A percentile compares a stretch with the other conserved stretches of the same genome.
phyloP scores from a whole-genome alignment of 371 early-diverging fungal genomes.

The Mucor saturninus region DNA sequence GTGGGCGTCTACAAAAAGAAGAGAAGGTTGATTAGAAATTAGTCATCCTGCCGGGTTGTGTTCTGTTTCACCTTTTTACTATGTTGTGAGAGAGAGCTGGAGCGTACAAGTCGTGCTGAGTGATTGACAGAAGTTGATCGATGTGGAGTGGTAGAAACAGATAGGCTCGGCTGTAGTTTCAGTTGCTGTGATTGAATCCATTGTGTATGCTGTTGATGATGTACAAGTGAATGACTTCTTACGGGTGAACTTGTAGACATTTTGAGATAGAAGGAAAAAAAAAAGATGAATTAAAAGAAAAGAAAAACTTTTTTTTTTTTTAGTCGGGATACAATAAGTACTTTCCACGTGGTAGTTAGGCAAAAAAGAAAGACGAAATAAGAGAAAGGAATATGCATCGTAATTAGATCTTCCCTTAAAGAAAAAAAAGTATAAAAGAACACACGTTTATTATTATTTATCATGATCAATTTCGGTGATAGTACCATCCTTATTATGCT shows the following conservation, averaged over 20 bases:
- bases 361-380: no score
- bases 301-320: conserved; percentile 3
- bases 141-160: conserved; percentile 3
- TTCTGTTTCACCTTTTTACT: conserved; percentile 6
- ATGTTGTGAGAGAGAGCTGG: conserved; percentile 16
- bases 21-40: neutral
- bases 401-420: no score
- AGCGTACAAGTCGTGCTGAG: conserved; percentile 4
- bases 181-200: neutral
- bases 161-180: neutral
- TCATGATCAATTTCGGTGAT: conserved; percentile 38
- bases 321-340: neutral
- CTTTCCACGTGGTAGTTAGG: no score
- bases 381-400: no score
- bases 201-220: conserved; percentile 14
- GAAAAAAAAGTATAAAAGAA: neutral
- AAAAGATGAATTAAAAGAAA: neutral
- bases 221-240: conserved; percentile 25
- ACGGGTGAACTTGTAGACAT: conserved; percentile 10
- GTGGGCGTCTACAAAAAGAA: conserved; percentile 1
- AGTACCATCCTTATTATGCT: conserved; percentile 31
- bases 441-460: neutral
- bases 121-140: conserved; percentile 7
- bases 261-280: neutral
- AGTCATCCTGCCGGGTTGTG: neutral